Evolutionary conservation across 1,284 basidiomycete genomes (phyloP).

Genomic region (Malassezia yamatoensis): DNA sequence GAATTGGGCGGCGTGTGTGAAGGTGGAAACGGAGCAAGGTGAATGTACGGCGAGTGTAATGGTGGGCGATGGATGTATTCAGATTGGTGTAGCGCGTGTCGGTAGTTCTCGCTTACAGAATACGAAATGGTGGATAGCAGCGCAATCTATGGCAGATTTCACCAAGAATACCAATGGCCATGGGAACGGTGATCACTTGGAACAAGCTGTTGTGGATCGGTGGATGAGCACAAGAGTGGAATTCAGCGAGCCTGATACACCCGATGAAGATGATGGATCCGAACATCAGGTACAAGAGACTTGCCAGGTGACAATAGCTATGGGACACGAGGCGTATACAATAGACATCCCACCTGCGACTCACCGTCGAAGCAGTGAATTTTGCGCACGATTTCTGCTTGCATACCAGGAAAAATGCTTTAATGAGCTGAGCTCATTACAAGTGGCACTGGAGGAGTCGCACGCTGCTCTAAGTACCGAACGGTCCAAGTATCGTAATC

Average conservation of each 20-base stretch:
- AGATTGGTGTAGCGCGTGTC: not conserved
- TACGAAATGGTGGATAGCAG: not conserved
- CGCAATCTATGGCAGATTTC: not conserved
- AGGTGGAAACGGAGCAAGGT: not conserved
- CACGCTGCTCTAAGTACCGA: conserved; percentile 5
- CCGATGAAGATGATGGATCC: not conserved
- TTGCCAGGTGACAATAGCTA: not conserved
- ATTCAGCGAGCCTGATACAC: not conserved
- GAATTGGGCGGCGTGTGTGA: not conserved
- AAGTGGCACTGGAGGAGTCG: not conserved
- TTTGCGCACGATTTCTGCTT: not conserved
- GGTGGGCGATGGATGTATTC: not conserved
- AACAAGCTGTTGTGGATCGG: not conserved
- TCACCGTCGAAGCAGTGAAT: not conserved
- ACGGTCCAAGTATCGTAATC: conserved; percentile 17
- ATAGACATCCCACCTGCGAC: not conserved
- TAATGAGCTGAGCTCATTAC: not conserved
- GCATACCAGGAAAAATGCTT: not conserved
- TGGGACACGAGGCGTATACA: not conserved
- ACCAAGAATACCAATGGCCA: too few species aligned
- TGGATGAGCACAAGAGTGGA: not conserved
- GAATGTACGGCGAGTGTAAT: not conserved
- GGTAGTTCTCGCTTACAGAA: not conserved
- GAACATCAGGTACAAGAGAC: not conserved
- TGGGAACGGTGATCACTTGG: not conserved